Evolutionary conservation across 805 yeast species (phyloP).

Genomic region (Saturnispora quitensis): DNA sequence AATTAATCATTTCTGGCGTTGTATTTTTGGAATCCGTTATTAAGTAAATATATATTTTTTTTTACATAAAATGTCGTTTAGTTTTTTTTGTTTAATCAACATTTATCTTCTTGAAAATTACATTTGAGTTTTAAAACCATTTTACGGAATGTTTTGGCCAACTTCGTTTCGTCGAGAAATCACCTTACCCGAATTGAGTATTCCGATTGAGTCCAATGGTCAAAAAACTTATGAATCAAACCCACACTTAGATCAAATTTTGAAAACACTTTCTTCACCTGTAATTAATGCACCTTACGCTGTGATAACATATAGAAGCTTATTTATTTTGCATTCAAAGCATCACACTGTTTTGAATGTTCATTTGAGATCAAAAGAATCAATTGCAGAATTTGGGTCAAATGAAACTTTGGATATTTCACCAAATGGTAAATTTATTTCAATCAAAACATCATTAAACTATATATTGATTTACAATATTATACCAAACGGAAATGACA

Average conservation of each 20-base stretch:
- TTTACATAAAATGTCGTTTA: not conserved
- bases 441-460: slow-evolving; percentile 32
- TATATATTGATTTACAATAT: slow-evolving; percentile 37
- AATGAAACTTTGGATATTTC: slow-evolving; percentile 33
- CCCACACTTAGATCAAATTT: slow-evolving; percentile 23
- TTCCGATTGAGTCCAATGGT: slow-evolving; percentile 12
- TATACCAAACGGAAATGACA: slow-evolving; percentile 20
- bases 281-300: slow-evolving; percentile 21
- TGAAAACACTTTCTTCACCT: not conserved
- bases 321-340: slow-evolving; percentile 32
- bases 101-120: not conserved
- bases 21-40: not conserved
- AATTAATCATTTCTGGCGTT: not conserved
- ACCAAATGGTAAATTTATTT: slow-evolving; percentile 29
- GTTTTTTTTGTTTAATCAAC: not conserved
- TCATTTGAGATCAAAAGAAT: slow-evolving; percentile 35
- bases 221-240: slow-evolving; percentile 12
- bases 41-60: not conserved
- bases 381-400: slow-evolving; percentile 38
- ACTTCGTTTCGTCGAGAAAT: slow-evolving; percentile 19
- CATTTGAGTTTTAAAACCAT: not conserved
- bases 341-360: slow-evolving; percentile 41
- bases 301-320: slow-evolving; percentile 28
- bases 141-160: slow-evolving; percentile 26
- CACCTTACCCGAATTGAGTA: slow-evolving; percentile 21